phyloP scores from a whole-genome alignment of 495 filamentous ascomycete genomes.

The Podospora comata region DNA sequence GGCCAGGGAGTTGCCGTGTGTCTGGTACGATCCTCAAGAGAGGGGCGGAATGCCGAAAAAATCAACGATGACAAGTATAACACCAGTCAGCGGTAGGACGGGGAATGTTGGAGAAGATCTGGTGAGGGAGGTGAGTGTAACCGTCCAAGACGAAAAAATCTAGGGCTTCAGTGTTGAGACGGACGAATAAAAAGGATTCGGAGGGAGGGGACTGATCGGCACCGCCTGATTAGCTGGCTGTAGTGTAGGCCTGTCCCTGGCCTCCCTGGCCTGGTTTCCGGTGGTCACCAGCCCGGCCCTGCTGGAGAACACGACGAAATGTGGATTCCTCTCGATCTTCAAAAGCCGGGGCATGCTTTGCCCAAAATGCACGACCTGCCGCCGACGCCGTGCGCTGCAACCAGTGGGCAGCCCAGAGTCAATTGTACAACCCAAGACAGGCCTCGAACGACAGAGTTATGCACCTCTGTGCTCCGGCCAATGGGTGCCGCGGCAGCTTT shows the following conservation, averaged over 20 bases:
- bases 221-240: constrained; percentile 17
- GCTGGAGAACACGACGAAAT: constrained; percentile 1
- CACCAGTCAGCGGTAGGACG: not conserved
- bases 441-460: not conserved
- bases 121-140: not conserved
- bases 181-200: constrained; percentile 10
- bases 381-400: not conserved
- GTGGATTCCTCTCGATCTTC: constrained; percentile 1
- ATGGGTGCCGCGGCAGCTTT: not conserved
- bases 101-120: not conserved
- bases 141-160: no score
- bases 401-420: not conserved
- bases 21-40: not conserved
- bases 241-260: not conserved
- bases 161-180: not conserved
- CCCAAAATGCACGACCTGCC: not conserved
- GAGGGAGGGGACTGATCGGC: constrained; percentile 11
- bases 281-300: constrained; percentile 9
- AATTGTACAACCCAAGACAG: not conserved
- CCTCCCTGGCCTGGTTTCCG: constrained; percentile 7
- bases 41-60: not conserved
- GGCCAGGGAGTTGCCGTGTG: not conserved
- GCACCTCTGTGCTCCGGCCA: not conserved
- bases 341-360: not conserved
- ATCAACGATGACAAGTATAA: not conserved